Conservation (phyloP, 23 red algal genomes). For the Porphyridium purpureum region DNA sequence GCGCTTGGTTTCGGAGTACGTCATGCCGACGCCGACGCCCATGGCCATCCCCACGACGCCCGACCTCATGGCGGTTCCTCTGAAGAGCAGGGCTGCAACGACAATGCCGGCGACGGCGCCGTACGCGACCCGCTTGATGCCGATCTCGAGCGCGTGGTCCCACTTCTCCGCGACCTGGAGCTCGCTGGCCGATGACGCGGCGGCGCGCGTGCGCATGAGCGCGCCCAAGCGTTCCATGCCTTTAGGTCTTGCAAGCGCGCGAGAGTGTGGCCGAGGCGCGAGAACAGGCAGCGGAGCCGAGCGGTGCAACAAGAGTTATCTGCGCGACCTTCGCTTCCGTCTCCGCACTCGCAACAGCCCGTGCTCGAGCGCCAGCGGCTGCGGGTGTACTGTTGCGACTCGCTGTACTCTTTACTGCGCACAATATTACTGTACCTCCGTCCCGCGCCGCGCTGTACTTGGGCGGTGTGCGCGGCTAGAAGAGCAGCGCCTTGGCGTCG, state of each 20-base stretch:
- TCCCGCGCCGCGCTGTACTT: not conserved
- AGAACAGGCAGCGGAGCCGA: not conserved
- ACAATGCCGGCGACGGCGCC: slow-evolving; percentile 55
- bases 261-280: not conserved
- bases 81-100: slow-evolving; percentile 65
- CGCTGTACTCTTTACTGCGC: no score
- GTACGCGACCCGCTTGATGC: slow-evolving; percentile 91
- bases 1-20: slow-evolving; percentile 81
- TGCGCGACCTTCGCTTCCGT: not conserved
- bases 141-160: slow-evolving; percentile 81
- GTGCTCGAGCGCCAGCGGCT: no score
- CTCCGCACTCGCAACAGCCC: no score
- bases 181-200: slow-evolving; percentile 47
- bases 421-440: not conserved
- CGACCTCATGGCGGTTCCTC: slow-evolving; percentile 4
- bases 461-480: not conserved
- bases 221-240: not conserved
- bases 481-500: not conserved
- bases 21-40: slow-evolving; percentile 75
- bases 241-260: not conserved
- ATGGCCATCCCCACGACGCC: slow-evolving; percentile 44
- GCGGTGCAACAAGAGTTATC: not conserved
- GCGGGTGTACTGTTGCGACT: no score
- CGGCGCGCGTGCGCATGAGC: not conserved
- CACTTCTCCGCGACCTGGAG: slow-evolving; percentile 72